Percentiles rank a stretch among this genome's conserved stretches.
These are phyloP conservation scores for Haplosporangium gracile DNA, from an alignment of 192 early-diverging fungal genomes.

Conservation along the genomic window DNA sequence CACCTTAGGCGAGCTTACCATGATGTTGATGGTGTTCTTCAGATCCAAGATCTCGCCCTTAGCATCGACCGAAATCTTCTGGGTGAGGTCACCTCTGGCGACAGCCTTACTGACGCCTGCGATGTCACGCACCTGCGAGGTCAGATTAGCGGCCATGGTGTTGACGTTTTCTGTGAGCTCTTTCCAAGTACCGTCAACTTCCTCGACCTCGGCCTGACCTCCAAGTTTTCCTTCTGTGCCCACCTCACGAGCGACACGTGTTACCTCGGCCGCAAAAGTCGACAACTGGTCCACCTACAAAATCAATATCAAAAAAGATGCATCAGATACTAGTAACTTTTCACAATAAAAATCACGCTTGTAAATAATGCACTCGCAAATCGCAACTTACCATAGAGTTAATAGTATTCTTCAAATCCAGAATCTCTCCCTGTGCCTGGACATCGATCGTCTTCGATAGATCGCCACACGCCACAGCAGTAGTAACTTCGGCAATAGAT, in stretches of 20 bases:
- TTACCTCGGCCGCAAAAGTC: slow-evolving; percentile 58
- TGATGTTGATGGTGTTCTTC: slow-evolving; percentile 67
- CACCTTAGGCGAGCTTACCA: too few relatives aligned
- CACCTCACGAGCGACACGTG: slow-evolving; percentile 54
- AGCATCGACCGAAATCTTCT: slow-evolving; percentile 62
- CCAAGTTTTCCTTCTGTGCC: slow-evolving; percentile 55
- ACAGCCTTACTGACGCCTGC: slow-evolving; percentile 70
- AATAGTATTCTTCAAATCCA: slow-evolving; percentile 37
- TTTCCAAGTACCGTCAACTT: slow-evolving; percentile 43
- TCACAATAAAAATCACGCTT: too few relatives aligned
- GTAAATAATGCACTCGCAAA: too few relatives aligned
- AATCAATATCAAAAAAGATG: too few relatives aligned
- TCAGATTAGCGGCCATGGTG: slow-evolving; percentile 65
- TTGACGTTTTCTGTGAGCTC: slow-evolving; percentile 66
- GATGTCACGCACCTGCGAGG: slow-evolving; percentile 68
- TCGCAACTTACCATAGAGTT: slow-evolving; percentile 35
- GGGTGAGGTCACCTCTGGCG: slow-evolving; percentile 65
- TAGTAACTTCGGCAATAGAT: slow-evolving; percentile 26
- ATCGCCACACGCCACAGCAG: slow-evolving; percentile 55
- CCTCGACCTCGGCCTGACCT: too few relatives aligned
- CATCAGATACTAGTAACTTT: too few relatives aligned
- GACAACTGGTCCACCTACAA: slow-evolving; percentile 58
- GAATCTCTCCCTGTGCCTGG: neutral
- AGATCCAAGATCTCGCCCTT: slow-evolving; percentile 69
- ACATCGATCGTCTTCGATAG: slow-evolving; percentile 20